Base-by-base conservation (phyloP, 257 asterid genomes). In the Nicotiana undulata region DNA sequence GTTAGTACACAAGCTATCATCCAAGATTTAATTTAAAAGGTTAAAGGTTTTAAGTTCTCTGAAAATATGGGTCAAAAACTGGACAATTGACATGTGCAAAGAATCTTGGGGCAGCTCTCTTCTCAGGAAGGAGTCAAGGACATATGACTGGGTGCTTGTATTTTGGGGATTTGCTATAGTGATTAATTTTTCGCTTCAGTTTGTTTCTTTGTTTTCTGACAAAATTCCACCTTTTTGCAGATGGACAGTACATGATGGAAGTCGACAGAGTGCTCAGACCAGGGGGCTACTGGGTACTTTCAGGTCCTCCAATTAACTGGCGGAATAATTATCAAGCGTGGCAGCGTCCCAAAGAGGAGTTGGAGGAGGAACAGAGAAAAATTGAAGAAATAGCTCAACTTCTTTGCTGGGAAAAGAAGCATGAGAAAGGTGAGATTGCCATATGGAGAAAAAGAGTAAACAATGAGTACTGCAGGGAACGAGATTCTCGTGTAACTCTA, bases 231-330 rank as follows among this genome's bases (percentile, higher is more conserved):
- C 53, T 44, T 58, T 16, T 56, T 24, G 65, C 52, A 87, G 90
- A 83, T 53, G 90, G 90, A 16, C 64, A 81, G 58, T 87, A 87
- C 85, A 51, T 87, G 88, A 87, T 24, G 85, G 90, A 87, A 70
- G 76, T 87, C 8, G 88, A 87, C 74, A 72, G 90, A 82, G 90
- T 87, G 66, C 85, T 87, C 46, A 85, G 88, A 85, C 90, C 90
- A 3, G 90, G 90, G 65, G 90, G 90, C 26, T 87, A 87, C 81
- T 87, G 90, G 90, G 65, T 87, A 77, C 88, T 87, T 64, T 87
- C 90, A 5, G 90, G 90, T 65, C 90, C 90, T 81, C 90, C 90
- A 2, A 87, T 87, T 52, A 83, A 79, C 83, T 87, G 90, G 90
- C 52, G 87, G 63, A 79, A 34, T 29, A 80, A 63, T 70, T 79